phyloP scores from a whole-genome alignment of 768 basidiomycete genomes.

The Boletus pseudopeckii region DNA sequence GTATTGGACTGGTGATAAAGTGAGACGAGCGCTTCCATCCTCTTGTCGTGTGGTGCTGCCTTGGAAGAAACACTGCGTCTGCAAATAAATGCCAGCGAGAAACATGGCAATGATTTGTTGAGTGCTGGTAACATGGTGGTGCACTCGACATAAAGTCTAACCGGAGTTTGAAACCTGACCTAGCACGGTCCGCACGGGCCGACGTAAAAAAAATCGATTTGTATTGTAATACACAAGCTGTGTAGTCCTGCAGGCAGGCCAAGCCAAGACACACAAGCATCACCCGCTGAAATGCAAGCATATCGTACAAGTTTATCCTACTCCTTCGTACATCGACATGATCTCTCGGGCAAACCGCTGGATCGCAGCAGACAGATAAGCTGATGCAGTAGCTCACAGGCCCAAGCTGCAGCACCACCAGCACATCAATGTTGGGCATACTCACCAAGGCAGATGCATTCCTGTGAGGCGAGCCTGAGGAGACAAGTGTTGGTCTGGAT shows the following conservation, averaged over 20 bases:
- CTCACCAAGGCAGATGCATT: too few species aligned
- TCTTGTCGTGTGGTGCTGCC: slow-evolving; percentile 24
- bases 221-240: slow-evolving; percentile 16
- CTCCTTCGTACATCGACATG: background rate
- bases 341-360: background rate
- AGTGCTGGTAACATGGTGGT: slow-evolving; percentile 15
- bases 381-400: too few species aligned
- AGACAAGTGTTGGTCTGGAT: background rate
- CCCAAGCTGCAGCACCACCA: background rate
- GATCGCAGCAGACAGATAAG: background rate
- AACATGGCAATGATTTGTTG: slow-evolving; percentile 3
- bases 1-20: slow-evolving; percentile 74
- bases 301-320: background rate
- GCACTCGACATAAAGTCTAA: background rate
- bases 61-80: slow-evolving; percentile 24
- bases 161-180: too few species aligned
- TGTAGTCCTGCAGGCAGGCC: too few species aligned
- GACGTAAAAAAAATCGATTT: too few species aligned
- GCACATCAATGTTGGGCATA: background rate
- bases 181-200: too few species aligned
- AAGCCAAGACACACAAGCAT: too few species aligned
- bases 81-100: slow-evolving; percentile 2
- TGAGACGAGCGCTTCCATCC: slow-evolving; percentile 68
- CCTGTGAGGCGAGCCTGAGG: background rate
- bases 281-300: background rate